These are phyloP conservation scores for Allantophomopsis lycopodina DNA, from an alignment of 2,329 filamentous ascomycete species.

Conservation along the genomic window DNA sequence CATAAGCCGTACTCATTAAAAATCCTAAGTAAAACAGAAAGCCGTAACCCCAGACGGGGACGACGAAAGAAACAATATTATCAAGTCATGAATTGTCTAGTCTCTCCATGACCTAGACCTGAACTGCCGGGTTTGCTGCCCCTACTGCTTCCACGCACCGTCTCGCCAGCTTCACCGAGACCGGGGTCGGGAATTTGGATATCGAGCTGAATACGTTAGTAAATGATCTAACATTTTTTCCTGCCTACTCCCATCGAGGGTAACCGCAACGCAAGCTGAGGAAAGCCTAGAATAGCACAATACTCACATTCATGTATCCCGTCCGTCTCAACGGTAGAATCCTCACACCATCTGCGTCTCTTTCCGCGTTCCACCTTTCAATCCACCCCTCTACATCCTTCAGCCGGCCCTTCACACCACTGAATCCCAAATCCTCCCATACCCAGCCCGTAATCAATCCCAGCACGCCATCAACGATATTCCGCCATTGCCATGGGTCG, in stretches of 20 bases:
- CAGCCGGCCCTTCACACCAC: slow-evolving; percentile 59
- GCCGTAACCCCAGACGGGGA: too few relatives aligned
- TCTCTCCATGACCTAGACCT: too few relatives aligned
- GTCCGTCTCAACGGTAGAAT: slow-evolving; percentile 70
- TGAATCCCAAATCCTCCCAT: slow-evolving; percentile 81
- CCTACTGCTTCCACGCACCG: too few relatives aligned
- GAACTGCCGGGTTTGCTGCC: too few relatives aligned
- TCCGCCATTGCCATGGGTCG: slow-evolving; percentile 62
- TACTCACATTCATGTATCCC: slow-evolving; percentile 69
- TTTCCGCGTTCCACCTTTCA: slow-evolving; percentile 75
- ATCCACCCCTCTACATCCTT: slow-evolving; percentile 66
- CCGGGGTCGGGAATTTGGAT: slow-evolving; percentile 69
- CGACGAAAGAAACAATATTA: too few relatives aligned
- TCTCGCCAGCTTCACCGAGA: too few relatives aligned
- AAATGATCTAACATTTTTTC: slow-evolving; percentile 10
- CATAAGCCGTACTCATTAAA: too few relatives aligned
- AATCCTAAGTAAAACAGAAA: too few relatives aligned
- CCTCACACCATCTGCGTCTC: slow-evolving; percentile 37
- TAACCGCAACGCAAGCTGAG: neutral
- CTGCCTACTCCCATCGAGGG: neutral
- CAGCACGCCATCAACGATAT: slow-evolving; percentile 66
- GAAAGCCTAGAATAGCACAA: slow-evolving; percentile 1
- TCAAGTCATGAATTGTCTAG: too few relatives aligned
- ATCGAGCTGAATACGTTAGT: slow-evolving; percentile 40
- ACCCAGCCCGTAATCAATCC: slow-evolving; percentile 83